These are phyloP conservation scores for Cutaneotrichosporon curvatum DNA, from an alignment of 1,284 basidiomycete genomes.

Conservation along the genomic window DNA sequence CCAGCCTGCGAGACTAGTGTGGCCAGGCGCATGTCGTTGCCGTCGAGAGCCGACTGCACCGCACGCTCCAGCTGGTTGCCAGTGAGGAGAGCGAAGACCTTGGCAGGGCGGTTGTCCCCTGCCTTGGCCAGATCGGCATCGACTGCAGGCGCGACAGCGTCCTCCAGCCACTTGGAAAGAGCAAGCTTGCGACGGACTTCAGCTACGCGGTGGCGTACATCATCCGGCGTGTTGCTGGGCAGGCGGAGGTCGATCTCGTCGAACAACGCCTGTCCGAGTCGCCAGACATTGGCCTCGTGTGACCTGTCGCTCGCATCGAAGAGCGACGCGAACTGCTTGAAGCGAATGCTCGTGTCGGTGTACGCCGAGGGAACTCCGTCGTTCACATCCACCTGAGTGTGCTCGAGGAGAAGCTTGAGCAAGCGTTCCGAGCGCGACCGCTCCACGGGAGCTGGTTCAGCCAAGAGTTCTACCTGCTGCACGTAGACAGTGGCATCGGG, in stretches of 20 bases:
- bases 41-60: conserved; percentile 65
- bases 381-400: conserved; percentile 59
- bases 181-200: conserved; percentile 69
- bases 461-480: conserved; percentile 25
- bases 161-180: conserved; percentile 77
- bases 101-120: conserved; percentile 48
- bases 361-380: conserved; percentile 56
- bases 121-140: conserved; percentile 64
- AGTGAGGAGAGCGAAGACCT: conserved; percentile 70
- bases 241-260: conserved; percentile 67
- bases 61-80: conserved; percentile 84
- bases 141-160: conserved; percentile 63
- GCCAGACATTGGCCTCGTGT: conserved; percentile 73
- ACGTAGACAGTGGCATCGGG: conserved; percentile 24
- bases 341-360: conserved; percentile 58
- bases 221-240: conserved; percentile 55
- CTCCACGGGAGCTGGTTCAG: conserved; percentile 44
- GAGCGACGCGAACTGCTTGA: conserved; percentile 66
- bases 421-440: conserved; percentile 56
- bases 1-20: conserved; percentile 86
- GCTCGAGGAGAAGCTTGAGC: conserved; percentile 68
- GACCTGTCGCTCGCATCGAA: conserved; percentile 69
- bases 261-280: conserved; percentile 83
- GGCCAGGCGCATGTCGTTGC: conserved; percentile 75
- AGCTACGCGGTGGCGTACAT: conserved; percentile 46